Conservation (phyloP, 2,329 filamentous ascomycete genomes). For the Aschersonia sp. region DNA sequence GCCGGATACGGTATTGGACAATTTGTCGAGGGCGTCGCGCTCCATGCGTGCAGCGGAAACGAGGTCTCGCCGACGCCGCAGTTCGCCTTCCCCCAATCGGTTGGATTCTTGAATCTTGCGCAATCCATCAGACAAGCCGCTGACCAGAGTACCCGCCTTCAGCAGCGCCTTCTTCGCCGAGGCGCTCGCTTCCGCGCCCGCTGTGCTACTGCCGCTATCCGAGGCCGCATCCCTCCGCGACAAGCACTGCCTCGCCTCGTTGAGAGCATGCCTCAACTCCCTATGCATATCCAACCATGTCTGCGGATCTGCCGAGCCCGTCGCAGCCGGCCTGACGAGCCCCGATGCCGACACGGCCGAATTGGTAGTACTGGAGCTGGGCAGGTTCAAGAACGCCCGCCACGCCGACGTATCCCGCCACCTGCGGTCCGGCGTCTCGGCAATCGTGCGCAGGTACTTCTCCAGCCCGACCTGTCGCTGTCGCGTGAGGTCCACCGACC, state of each 20-base stretch:
- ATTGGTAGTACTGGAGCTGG: slow-evolving; percentile 33
- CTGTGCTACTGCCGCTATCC: slow-evolving; percentile 24
- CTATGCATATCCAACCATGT: slow-evolving; percentile 67
- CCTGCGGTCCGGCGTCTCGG: slow-evolving; percentile 56
- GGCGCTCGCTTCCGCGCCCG: slow-evolving; percentile 47
- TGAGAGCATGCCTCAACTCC: slow-evolving; percentile 51
- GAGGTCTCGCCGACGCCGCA: slow-evolving; percentile 57
- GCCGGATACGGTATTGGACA: slow-evolving; percentile 42
- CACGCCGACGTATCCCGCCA: slow-evolving; percentile 65
- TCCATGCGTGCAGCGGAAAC: slow-evolving; percentile 57
- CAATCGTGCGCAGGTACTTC: slow-evolving; percentile 56
- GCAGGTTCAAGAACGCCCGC: slow-evolving; percentile 60
- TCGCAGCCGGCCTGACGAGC: slow-evolving; percentile 22
- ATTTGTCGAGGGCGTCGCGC: slow-evolving; percentile 59
- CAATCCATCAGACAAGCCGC: slow-evolving; percentile 51
- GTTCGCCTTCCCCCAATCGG: slow-evolving; percentile 58
- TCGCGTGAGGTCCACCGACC: slow-evolving; percentile 55
- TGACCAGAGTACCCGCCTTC: slow-evolving; percentile 49
- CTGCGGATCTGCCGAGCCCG: slow-evolving; percentile 39
- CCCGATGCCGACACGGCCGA: slow-evolving; percentile 32
- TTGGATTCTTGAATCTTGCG: slow-evolving; percentile 37
- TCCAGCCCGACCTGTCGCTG: slow-evolving; percentile 55
- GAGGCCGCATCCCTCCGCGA: slow-evolving; percentile 46
- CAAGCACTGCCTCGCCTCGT: slow-evolving; percentile 55
- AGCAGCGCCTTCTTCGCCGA: slow-evolving; percentile 64